Conservation (phyloP, 2,329 filamentous ascomycete genomes). For the Didymella keratinophila region DNA sequence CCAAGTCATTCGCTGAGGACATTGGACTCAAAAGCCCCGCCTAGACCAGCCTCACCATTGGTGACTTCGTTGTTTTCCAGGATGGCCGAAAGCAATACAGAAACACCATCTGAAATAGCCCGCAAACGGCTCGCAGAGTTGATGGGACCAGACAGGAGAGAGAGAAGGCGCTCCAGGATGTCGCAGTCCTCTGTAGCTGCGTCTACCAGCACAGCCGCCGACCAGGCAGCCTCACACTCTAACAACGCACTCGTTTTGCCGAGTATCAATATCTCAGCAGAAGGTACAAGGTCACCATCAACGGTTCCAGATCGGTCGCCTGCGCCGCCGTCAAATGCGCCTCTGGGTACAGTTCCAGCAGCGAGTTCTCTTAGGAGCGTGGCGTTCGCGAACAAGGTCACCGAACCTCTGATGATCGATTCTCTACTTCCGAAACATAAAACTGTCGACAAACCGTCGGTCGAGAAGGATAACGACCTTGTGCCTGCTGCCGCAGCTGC, state of each 20-base stretch:
- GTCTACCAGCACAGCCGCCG: background rate
- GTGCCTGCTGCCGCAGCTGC: conserved; percentile 9
- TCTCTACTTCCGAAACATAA: conserved; percentile 1
- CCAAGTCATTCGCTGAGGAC: conserved; percentile 36
- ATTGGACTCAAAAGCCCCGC: conserved; percentile 29
- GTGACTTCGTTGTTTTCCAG: conserved; percentile 12
- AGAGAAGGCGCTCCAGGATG: conserved; percentile 12
- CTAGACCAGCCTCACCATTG: conserved; percentile 28
- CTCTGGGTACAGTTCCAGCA: conserved; percentile 37
- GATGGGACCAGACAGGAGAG: conserved; percentile 15
- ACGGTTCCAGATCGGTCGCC: conserved; percentile 43
- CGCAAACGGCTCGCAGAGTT: conserved; percentile 21
- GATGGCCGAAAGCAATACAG: conserved; percentile 29
- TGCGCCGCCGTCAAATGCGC: conserved; percentile 34
- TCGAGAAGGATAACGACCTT: conserved; percentile 11
- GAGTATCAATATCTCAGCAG: conserved; percentile 13
- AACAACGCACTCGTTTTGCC: conserved; percentile 2
- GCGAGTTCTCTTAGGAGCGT: conserved; percentile 42
- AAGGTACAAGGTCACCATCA: conserved; percentile 47
- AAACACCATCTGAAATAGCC: conserved; percentile 15
- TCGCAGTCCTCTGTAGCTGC: background rate
- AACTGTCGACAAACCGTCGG: conserved; percentile 1
- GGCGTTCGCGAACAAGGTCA: conserved; percentile 25
- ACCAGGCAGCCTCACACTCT: background rate
- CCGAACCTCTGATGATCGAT: conserved; percentile 5